Percentiles rank a stretch among this genome's conserved stretches.
Evolutionary conservation across 1,139 yeast genomes (phyloP).

Genomic region (Barnettozyma hawaiiensis): DNA sequence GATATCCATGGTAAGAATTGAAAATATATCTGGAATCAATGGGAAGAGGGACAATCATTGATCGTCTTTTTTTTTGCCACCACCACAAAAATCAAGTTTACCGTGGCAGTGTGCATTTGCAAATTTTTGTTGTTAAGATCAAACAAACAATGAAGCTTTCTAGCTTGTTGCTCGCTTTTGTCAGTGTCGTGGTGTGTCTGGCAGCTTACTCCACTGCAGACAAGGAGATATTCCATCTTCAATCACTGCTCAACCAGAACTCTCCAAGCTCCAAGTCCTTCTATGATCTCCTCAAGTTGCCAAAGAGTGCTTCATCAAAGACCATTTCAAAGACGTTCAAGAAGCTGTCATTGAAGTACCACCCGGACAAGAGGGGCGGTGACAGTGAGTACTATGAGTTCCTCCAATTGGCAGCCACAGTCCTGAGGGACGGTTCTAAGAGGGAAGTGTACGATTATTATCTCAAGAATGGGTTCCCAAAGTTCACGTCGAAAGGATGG

Average conservation of each 20-base stretch:
- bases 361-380: slow-evolving; percentile 65
- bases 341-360: slow-evolving; percentile 62
- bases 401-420: slow-evolving; percentile 17
- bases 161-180: slow-evolving; percentile 7
- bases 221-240: slow-evolving; percentile 73
- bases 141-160: slow-evolving; percentile 1
- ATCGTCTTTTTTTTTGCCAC: neutral
- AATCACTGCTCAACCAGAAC: slow-evolving; percentile 58
- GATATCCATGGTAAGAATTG: neutral
- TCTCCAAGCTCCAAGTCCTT: slow-evolving; percentile 61
- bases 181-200: slow-evolving; percentile 20
- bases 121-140: neutral
- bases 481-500: slow-evolving; percentile 45
- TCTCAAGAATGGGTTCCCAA: slow-evolving; percentile 80
- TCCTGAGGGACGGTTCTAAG: slow-evolving; percentile 34
- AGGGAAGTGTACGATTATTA: slow-evolving; percentile 79
- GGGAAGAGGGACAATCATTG: neutral
- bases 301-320: slow-evolving; percentile 48
- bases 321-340: slow-evolving; percentile 69
- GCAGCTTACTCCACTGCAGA: slow-evolving; percentile 52
- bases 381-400: slow-evolving; percentile 21
- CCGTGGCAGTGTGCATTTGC: too few relatives aligned
- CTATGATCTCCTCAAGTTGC: slow-evolving; percentile 59
- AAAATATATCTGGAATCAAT: too few relatives aligned
- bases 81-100: neutral